These are phyloP conservation scores for Candida tibetensis DNA, from an alignment of 805 yeast genomes.

Conservation along the genomic window DNA sequence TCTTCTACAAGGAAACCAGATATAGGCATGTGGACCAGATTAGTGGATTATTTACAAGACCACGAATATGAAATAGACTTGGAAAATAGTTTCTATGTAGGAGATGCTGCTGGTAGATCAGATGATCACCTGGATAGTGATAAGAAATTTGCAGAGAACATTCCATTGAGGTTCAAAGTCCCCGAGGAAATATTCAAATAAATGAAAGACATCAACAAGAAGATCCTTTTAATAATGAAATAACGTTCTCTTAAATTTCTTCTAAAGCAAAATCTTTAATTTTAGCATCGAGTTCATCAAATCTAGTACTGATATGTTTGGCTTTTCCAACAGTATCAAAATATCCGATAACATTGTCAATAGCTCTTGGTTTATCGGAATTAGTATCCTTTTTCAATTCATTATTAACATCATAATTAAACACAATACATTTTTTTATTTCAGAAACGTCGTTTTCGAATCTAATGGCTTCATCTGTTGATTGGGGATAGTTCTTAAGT, in stretches of 20 bases:
- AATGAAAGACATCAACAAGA: too few species aligned
- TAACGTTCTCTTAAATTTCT: conserved; percentile 2
- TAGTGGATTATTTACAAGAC: conserved; percentile 38
- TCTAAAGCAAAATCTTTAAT: conserved; percentile 17
- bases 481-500: conserved; percentile 57
- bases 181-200: conserved; percentile 74
- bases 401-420: conserved; percentile 27
- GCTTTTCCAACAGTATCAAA: conserved; percentile 63
- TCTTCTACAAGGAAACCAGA: conserved; percentile 64
- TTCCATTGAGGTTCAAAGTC: conserved; percentile 52
- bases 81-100: conserved; percentile 64
- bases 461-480: conserved; percentile 63
- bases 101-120: conserved; percentile 92
- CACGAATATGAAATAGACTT: conserved; percentile 33
- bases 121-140: conserved; percentile 83
- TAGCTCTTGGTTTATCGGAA: conserved; percentile 23
- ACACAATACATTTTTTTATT: conserved; percentile 39
- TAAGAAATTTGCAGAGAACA: conserved; percentile 53
- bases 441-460: conserved; percentile 69
- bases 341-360: conserved; percentile 56
- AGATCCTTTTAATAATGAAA: too few species aligned
- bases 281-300: conserved; percentile 21
- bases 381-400: conserved; percentile 15
- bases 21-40: conserved; percentile 70
- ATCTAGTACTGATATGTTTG: conserved; percentile 8